Conservation (phyloP, 2,329 filamentous ascomycete genomes). For the Pseudocercospora pini-densiflorae region DNA sequence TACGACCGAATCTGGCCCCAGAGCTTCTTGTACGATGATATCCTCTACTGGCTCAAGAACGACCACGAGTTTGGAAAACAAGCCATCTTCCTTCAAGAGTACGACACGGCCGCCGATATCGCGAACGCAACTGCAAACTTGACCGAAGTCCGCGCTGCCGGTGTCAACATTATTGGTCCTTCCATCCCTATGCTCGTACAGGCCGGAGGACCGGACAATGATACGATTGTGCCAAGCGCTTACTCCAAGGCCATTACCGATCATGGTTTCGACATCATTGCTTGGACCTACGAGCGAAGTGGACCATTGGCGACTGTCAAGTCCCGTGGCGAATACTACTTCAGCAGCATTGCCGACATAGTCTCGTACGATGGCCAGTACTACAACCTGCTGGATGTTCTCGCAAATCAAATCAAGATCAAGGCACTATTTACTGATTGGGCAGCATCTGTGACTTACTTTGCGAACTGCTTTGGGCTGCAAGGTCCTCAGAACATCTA, state of each 20-base stretch:
- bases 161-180: conserved; percentile 17
- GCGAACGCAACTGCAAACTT: conserved; percentile 10
- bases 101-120: conserved; percentile 12
- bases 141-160: conserved; percentile 13
- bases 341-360: conserved; percentile 17
- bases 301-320: conserved; percentile 16
- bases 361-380: conserved; percentile 16
- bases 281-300: conserved; percentile 15
- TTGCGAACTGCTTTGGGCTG: conserved; percentile 16
- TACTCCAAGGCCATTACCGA: conserved; percentile 14
- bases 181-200: conserved; percentile 15
- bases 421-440: conserved; percentile 14
- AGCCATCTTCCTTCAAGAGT: conserved; percentile 16
- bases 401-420: conserved; percentile 16
- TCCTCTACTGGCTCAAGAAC: conserved; percentile 18
- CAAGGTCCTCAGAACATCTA: conserved; percentile 13
- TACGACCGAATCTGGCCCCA: conserved; percentile 17
- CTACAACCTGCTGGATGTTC: conserved; percentile 13
- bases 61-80: conserved; percentile 19
- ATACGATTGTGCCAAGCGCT: conserved; percentile 8
- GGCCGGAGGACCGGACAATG: conserved; percentile 9
- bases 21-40: conserved; percentile 11
- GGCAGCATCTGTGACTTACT: conserved; percentile 13
- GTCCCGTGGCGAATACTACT: conserved; percentile 15
- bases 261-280: conserved; percentile 15